phyloP scores from a whole-genome alignment of 371 early-diverging fungal species.

The Chytridium lagenaria region DNA sequence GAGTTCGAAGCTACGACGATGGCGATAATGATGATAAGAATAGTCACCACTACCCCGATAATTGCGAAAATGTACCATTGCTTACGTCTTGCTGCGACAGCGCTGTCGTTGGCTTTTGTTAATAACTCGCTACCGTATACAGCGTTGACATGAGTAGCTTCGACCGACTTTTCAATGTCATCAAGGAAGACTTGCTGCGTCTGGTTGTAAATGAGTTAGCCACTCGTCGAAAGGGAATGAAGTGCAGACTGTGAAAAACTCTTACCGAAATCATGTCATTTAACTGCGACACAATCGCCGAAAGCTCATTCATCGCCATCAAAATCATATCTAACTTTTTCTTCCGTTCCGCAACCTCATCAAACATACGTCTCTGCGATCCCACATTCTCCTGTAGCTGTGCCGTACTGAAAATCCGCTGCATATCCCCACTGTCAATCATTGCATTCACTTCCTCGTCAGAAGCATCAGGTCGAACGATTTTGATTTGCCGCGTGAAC shows the following conservation, averaged over 20 bases:
- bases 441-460: background rate
- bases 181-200: constrained; percentile 3
- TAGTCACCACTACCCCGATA: background rate
- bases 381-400: background rate
- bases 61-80: constrained; percentile 14
- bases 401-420: background rate
- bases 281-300: background rate
- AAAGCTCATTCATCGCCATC: constrained; percentile 11
- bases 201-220: no score
- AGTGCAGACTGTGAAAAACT: background rate
- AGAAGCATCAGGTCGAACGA: constrained; percentile 7
- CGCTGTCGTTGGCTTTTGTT: background rate
- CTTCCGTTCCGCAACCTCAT: constrained; percentile 10
- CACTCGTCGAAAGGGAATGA: no score
- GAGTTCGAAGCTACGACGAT: constrained; percentile 3
- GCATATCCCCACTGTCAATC: background rate
- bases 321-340: constrained; percentile 2
- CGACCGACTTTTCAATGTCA: background rate
- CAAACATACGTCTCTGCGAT: constrained; percentile 12
- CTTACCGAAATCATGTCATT: constrained; percentile 15
- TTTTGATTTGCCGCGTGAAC: constrained; percentile 3
- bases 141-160: background rate
- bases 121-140: background rate
- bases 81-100: constrained; percentile 8
- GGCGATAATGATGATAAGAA: constrained; percentile 9